Evolutionary conservation across 1,284 basidiomycete species (phyloP), one percentile per base, ranked within the genome.

Genomic region (Austroboletus niveus): DNA sequence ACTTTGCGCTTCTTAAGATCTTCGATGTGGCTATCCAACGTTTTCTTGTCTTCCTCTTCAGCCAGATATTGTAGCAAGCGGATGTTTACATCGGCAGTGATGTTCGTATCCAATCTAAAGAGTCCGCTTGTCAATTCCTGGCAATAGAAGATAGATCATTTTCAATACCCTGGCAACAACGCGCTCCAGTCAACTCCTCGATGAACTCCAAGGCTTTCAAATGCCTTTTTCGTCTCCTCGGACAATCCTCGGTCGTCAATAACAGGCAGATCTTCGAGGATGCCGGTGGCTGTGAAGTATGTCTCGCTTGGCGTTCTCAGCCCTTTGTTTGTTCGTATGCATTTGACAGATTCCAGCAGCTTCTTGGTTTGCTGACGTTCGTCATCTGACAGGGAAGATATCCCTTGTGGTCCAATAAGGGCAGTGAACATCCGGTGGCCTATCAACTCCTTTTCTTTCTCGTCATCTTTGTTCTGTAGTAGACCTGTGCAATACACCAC

Each of bases 71-170:
- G 30, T 15, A 59, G 35, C 41, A 59, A 35, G 20, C 60, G 58
- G 31, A 41, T 31, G 24, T 59, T 63, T 3, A 56, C 45, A n/a
- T 47, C 50, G 27, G 38, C 46, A 15, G 55, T 58, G 40, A 60
- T 58, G 2, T 15, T 7, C 1, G 4, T 15, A 32, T 58, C 60
- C 11, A 59, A 39, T 22, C 58, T 59, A 20, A 3, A 29, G 8
- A 31, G 38, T 29, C 22, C 5, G 5, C 5, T 27, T 2, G 29
- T 61, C 17, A 60, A 14, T 36, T n/a, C 14, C 35, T 36, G 14
- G 35, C 8, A 8, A 36, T 8, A 17, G 35, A 36, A 4, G 15
- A 36, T n/a, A 17, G 4, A n/a, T 36, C 32, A 17, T 17, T 14
- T 36, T 4, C 35, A 11, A 36, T 36, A 36, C 35, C n/a, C n/a